Conservation (phyloP, 2,329 filamentous ascomycete species). For the Colletotrichum zoysiae region DNA sequence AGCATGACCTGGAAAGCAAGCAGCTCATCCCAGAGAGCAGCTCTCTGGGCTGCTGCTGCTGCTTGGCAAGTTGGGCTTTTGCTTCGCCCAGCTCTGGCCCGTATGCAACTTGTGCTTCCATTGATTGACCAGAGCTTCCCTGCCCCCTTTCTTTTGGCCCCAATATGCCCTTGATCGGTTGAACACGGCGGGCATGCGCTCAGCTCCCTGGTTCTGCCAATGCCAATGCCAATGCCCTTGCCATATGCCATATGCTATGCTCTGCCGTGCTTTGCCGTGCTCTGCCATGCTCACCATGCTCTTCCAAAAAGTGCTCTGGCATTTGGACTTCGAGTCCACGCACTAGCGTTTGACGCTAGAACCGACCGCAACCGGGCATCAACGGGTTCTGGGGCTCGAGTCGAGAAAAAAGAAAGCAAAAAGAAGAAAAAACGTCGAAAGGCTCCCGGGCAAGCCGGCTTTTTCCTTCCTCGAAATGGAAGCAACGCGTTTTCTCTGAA, state of each 20-base stretch:
- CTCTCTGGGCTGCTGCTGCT: conserved; percentile 3
- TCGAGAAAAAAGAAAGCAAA: conserved; percentile 9
- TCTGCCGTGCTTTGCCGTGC: too few relatives aligned
- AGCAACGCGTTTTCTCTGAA: background rate
- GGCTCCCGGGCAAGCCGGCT: conserved; percentile 16
- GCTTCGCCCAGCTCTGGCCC: conserved; percentile 1
- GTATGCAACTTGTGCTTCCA: conserved; percentile 24
- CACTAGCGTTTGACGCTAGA: conserved; percentile 42
- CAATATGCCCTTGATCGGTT: conserved; percentile 24
- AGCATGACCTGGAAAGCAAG: background rate
- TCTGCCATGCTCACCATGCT: background rate
- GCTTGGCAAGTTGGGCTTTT: background rate
- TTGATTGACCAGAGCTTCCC: conserved; percentile 13
- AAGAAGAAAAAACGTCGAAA: conserved; percentile 13
- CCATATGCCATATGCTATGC: too few relatives aligned
- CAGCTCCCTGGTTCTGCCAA: background rate
- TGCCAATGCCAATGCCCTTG: background rate
- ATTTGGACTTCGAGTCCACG: conserved; percentile 31
- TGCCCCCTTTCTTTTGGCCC: background rate
- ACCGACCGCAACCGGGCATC: conserved; percentile 26
- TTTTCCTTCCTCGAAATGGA: background rate
- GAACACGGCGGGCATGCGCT: conserved; percentile 35
- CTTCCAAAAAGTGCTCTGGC: conserved; percentile 27
- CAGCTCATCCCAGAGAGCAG: conserved; percentile 15
- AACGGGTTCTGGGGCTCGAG: conserved; percentile 25